phyloP scores from a whole-genome alignment of 2,329 filamentous ascomycete genomes.

The Trichoderma harzianum region DNA sequence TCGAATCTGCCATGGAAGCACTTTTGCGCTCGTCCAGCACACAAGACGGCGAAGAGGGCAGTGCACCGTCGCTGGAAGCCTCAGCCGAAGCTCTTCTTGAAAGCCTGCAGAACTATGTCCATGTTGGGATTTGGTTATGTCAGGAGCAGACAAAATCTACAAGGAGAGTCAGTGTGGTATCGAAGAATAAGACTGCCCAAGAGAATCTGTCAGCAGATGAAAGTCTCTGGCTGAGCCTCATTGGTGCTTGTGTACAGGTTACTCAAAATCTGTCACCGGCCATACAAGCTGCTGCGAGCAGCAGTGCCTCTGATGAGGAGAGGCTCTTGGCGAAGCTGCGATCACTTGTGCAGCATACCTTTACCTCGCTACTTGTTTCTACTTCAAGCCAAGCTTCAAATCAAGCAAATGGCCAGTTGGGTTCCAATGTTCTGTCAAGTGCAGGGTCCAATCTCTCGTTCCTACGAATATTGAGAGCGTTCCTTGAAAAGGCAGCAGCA shows the following conservation, averaged over 20 bases:
- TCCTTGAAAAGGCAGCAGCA: constrained; percentile 76
- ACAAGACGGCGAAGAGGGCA: constrained; percentile 45
- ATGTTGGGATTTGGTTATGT: constrained; percentile 94
- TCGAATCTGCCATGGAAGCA: constrained; percentile 75
- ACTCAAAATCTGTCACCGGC: constrained; percentile 61
- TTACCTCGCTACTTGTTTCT: constrained; percentile 78
- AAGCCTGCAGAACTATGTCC: constrained; percentile 81
- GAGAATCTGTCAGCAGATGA: constrained; percentile 53
- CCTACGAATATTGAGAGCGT: constrained; percentile 81
- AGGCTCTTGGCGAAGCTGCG: constrained; percentile 67
- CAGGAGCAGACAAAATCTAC: constrained; percentile 73
- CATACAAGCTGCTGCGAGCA: constrained; percentile 37
- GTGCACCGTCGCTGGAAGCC: constrained; percentile 52
- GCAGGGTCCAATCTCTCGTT: constrained; percentile 68
- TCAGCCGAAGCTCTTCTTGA: constrained; percentile 71
- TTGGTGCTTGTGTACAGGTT: constrained; percentile 59
- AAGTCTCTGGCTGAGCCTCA: constrained; percentile 57
- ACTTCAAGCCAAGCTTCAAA: constrained; percentile 63
- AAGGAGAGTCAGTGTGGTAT: constrained; percentile 42
- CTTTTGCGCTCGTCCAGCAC: constrained; percentile 54
- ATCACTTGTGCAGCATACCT: constrained; percentile 80
- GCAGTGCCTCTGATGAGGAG: constrained; percentile 47
- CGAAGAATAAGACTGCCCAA: constrained; percentile 47
- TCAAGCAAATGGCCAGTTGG: constrained; percentile 33
- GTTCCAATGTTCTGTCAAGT: constrained; percentile 35